Evolutionary conservation across 768 basidiomycete genomes (phyloP), one percentile per base, ranked within the genome.

Genomic region (Agrocybe praecox): DNA sequence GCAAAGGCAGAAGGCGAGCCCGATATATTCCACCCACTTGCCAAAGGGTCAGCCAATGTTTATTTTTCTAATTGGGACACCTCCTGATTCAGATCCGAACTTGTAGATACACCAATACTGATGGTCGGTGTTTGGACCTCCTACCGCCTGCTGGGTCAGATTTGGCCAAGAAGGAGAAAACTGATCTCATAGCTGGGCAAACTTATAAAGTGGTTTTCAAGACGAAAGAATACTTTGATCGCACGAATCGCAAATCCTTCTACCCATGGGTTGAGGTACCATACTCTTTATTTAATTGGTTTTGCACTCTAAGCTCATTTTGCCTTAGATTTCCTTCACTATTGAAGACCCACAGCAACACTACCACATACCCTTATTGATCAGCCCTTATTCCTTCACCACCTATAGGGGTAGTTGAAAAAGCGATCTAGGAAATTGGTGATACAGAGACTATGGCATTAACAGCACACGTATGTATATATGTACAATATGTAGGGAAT

Each of bases 241-340:
- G 63, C 22, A 81, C 79, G 0, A 80, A 76, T 17, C 79, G 85
- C 46, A 76, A 82, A 55, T 89, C 88, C 6, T 96, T 97, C 67
- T 96, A 94, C 74, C 95, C 95, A 2, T 88, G 87, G 81, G 88
- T 96, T 6, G 94, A 97, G 82, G 94, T 94, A 63, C 21, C n/a
- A 29, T 29, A 9, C 4, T 29, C 26, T 29, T 9, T 54, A 77
- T 63, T 7, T 10, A 15, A 29, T 18, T 32, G 12, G 9, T 19
- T 45, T 53, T 34, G 5, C 24, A 44, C 43, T 8, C 43, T 49
- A 18, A 15, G 24, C 65, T 52, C 22, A 34, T 34, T 14, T 3
- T 22, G 53, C 52, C 55, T 36, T 14, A 93, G 94, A 90, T 97
- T 60, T 81, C 85, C 1, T 97, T 97, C 71, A 76, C 77, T 21